Evolutionary conservation across 371 early-diverging fungal species (phyloP).

Genomic region (Apophysomyces elegans): DNA sequence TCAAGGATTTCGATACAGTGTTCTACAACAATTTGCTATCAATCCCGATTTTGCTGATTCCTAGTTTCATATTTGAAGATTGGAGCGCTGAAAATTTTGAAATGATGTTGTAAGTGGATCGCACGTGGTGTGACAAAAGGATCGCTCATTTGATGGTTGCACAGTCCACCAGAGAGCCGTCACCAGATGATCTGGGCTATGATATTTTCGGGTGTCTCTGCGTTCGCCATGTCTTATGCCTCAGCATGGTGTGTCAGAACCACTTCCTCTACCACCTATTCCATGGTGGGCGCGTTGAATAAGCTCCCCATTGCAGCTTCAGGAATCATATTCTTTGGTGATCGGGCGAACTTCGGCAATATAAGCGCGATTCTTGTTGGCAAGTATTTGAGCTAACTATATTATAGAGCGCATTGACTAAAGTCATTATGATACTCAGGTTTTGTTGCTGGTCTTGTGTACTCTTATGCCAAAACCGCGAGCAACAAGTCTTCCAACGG

Average conservation of each 20-base stretch:
- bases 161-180: conserved; percentile 55
- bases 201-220: conserved; percentile 83
- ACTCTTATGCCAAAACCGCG: conserved; percentile 73
- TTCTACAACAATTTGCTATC: conserved; percentile 95
- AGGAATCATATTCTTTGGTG: conserved; percentile 96
- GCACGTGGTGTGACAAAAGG: background rate
- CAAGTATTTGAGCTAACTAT: conserved; percentile 23
- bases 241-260: conserved; percentile 96
- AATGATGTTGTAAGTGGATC: conserved; percentile 59
- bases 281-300: conserved; percentile 99
- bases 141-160: background rate
- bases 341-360: conserved; percentile 80
- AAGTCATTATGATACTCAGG: conserved; percentile 29
- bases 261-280: conserved; percentile 96
- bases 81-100: conserved; percentile 59
- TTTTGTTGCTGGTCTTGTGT: conserved; percentile 86
- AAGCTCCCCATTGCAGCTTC: conserved; percentile 96
- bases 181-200: conserved; percentile 68
- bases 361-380: conserved; percentile 80
- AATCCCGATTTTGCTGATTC: conserved; percentile 81
- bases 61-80: conserved; percentile 84
- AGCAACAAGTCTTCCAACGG: conserved; percentile 8
- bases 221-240: conserved; percentile 92
- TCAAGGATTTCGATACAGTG: conserved; percentile 96
- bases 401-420: background rate